Evolutionary conservation across 1,284 basidiomycete genomes (phyloP).

Genomic region (Sporisorium graminicola): DNA sequence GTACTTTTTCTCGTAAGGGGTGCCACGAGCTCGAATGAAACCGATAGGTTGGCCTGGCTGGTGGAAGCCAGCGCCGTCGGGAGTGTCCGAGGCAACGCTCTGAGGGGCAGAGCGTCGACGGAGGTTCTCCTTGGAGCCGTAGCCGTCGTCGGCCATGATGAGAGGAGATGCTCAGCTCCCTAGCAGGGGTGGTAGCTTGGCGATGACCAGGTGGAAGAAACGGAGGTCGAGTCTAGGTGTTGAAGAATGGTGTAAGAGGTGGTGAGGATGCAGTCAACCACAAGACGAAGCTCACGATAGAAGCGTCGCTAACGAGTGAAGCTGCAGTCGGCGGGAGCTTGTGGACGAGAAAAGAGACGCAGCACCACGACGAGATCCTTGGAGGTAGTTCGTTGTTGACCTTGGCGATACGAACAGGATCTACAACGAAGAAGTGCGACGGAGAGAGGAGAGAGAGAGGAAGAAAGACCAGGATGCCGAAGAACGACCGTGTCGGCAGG

Average conservation of each 20-base stretch:
- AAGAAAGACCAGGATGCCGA: not conserved
- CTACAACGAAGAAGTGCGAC: not conserved
- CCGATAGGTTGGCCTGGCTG: slow-evolving; percentile 63
- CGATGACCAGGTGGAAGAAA: slow-evolving; percentile 1
- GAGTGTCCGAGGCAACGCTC: slow-evolving; percentile 37
- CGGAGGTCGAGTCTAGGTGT: not conserved
- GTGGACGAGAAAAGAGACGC: not conserved
- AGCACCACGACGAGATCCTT: not conserved
- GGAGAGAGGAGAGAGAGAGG: slow-evolving; percentile 1
- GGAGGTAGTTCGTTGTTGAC: not conserved
- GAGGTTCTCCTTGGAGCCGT: slow-evolving; percentile 54
- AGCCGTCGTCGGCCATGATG: slow-evolving; percentile 52
- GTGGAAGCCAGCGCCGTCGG: slow-evolving; percentile 42
- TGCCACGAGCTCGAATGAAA: slow-evolving; percentile 63
- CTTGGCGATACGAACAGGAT: not conserved
- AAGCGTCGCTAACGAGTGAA: not conserved
- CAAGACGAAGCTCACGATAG: slow-evolving; percentile 1
- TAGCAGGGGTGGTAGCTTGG: slow-evolving; percentile 3
- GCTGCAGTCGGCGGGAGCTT: not conserved
- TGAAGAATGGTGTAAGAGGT: not conserved
- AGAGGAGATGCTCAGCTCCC: slow-evolving; percentile 34
- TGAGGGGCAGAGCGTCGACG: slow-evolving; percentile 44
- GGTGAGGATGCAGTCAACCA: slow-evolving; percentile 3
- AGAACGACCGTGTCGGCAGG: slow-evolving; percentile 13
- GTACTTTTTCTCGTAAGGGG: slow-evolving; percentile 67